Evolutionary conservation across 2,329 filamentous ascomycete genomes (phyloP), one percentile per base, ranked within the genome.

Genomic region (Botrytis galanthina): DNA sequence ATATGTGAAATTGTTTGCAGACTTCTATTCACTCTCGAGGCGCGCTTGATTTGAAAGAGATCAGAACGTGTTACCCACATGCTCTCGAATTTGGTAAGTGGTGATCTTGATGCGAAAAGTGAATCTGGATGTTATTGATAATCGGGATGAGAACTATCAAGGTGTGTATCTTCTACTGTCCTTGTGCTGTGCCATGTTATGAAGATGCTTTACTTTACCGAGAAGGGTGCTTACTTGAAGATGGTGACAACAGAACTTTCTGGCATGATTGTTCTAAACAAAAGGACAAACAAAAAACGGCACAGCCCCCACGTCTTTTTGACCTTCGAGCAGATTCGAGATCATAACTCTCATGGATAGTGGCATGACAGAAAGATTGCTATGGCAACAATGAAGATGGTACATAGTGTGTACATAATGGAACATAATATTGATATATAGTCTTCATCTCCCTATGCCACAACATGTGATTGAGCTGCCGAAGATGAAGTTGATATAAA

Each of bases 11-110:
- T 32, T 42, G 0, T 32, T 32, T 68, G 3, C 8, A 32, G 39
- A 37, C 35, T 16, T 42, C 10, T 12, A 69, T 69, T 69, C 66
- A 69, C 66, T 39, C 51, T 57, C n/a, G 18, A 69, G 48, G 51
- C 32, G 46, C 26, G 32, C n/a, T 35, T 39, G 32, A 4, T 26
- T 66, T 12, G 44, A 16, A 7, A 48, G 20, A 14, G 16, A 67
- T 67, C 44, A 67, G 46, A 51, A 26, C 32, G 46, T 39, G 20
- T 51, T n/a, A 9, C 46, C 48, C 35, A 32, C n/a, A 22, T 42
- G 32, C 16, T 3, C 18, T 69, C n/a, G n/a, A 26, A 35, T 6
- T 26, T 35, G 32, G 18, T 48, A 48, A 29, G 26, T 26, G 29
- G 20, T 26, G 10, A 66, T 35, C 16, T 46, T 62, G 32, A 16